phyloP scores from a whole-genome alignment of 768 basidiomycete species.

The Mycena vitilis region DNA sequence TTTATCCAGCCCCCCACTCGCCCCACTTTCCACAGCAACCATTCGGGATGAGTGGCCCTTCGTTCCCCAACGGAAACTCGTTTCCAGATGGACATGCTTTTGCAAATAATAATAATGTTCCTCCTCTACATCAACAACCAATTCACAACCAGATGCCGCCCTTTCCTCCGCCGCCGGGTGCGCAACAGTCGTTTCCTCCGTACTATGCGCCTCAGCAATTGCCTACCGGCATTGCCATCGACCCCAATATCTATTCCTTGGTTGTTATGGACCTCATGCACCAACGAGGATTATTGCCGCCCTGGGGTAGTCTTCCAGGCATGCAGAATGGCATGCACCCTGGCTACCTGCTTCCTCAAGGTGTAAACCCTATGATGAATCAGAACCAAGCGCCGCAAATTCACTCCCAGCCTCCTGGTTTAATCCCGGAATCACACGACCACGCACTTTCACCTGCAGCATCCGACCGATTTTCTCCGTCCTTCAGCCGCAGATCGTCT shows the following conservation, averaged over 20 bases:
- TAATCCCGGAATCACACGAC: slow-evolving; percentile 10
- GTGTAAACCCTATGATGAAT: slow-evolving; percentile 8
- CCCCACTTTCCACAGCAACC: slow-evolving; percentile 11
- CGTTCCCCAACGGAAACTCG: not conserved
- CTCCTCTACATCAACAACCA: slow-evolving; percentile 13
- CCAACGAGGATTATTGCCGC: not conserved
- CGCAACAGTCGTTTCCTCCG: slow-evolving; percentile 14
- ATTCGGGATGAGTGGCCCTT: not conserved
- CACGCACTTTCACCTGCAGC: slow-evolving; percentile 9
- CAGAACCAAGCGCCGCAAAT: not conserved
- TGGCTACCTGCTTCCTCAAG: not conserved
- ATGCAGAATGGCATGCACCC: slow-evolving; percentile 14
- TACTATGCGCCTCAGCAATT: not conserved
- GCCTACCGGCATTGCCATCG: not conserved
- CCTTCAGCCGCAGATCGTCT: slow-evolving; percentile 16
- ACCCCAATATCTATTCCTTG: slow-evolving; percentile 11
- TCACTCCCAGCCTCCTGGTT: slow-evolving; percentile 22
- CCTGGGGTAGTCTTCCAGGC: not conserved
- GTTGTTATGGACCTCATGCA: slow-evolving; percentile 13
- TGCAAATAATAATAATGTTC: slow-evolving; percentile 14
- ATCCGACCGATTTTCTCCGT: slow-evolving; percentile 5
- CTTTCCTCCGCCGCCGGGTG: slow-evolving; percentile 19
- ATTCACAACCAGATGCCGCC: slow-evolving; percentile 21
- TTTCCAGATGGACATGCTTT: too few relatives aligned
- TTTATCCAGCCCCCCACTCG: not conserved